Percentiles rank a stretch among this genome's conserved stretches.
Conservation (phyloP, 148 eudicot species). For the Heliamphora exappendiculata region DNA sequence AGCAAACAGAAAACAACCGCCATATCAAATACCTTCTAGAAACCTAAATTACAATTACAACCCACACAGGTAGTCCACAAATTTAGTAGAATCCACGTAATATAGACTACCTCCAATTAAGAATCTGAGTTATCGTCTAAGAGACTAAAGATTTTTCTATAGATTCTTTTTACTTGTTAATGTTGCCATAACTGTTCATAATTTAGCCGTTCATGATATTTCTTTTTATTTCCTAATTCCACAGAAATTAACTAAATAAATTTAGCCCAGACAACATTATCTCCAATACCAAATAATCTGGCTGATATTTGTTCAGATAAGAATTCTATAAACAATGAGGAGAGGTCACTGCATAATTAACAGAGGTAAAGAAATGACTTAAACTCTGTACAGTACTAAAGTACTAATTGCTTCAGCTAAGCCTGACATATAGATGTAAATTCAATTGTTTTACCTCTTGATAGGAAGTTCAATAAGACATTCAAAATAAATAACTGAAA, state of each 20-base stretch:
- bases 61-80: no score
- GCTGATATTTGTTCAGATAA: background rate
- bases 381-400: background rate
- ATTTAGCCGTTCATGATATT: background rate
- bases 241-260: background rate
- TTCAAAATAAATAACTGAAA: background rate
- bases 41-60: no score
- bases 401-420: background rate
- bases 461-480: background rate
- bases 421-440: background rate
- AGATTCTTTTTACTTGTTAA: background rate
- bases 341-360: background rate
- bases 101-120: no score
- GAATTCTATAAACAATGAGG: background rate
- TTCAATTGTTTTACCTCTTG: background rate
- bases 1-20: background rate
- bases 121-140: no score
- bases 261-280: background rate
- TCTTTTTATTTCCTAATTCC: background rate
- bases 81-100: no score
- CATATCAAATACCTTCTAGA: no score
- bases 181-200: background rate
- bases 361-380: constrained; percentile 7
- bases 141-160: no score
- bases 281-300: background rate